A percentile compares a stretch with the other conserved stretches of the same genome.
phyloP scores from a whole-genome alignment of 2,329 filamentous ascomycete genomes.

The Fusarium protoensiforme region DNA sequence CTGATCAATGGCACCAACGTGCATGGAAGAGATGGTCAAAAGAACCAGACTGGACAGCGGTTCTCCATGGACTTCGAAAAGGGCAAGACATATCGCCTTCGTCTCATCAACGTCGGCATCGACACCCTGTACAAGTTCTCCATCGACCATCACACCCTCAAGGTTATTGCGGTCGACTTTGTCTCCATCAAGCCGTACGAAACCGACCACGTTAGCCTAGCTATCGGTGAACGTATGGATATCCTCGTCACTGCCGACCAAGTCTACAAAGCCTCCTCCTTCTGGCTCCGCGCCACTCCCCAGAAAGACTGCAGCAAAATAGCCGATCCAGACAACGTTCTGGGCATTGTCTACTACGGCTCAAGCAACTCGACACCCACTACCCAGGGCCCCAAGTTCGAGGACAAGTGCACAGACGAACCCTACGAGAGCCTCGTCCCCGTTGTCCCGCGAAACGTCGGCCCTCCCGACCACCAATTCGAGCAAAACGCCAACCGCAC shows the following conservation, averaged over 20 bases:
- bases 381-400: slow-evolving; percentile 15
- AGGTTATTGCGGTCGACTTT: slow-evolving; percentile 67
- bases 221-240: slow-evolving; percentile 59
- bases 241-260: slow-evolving; percentile 57
- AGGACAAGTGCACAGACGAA: slow-evolving; percentile 50
- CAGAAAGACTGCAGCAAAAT: slow-evolving; percentile 56
- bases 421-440: slow-evolving; percentile 49
- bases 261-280: slow-evolving; percentile 49
- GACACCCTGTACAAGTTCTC: slow-evolving; percentile 60
- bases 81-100: slow-evolving; percentile 58
- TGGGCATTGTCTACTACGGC: slow-evolving; percentile 60
- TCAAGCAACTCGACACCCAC: slow-evolving; percentile 29
- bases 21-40: slow-evolving; percentile 33
- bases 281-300: slow-evolving; percentile 62
- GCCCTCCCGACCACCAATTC: slow-evolving; percentile 40
- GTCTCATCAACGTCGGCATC: slow-evolving; percentile 61
- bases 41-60: slow-evolving; percentile 46
- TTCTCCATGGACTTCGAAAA: slow-evolving; percentile 52
- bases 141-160: slow-evolving; percentile 67
- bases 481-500: slow-evolving; percentile 43
- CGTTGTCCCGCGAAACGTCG: slow-evolving; percentile 48
- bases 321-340: slow-evolving; percentile 54
- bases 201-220: slow-evolving; percentile 62
- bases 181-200: slow-evolving; percentile 67
- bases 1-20: slow-evolving; percentile 58